These are phyloP conservation scores for Bryum argenteum DNA, from an alignment of 225 moss, liverwort and hornwort genomes.

Conservation along the genomic window DNA sequence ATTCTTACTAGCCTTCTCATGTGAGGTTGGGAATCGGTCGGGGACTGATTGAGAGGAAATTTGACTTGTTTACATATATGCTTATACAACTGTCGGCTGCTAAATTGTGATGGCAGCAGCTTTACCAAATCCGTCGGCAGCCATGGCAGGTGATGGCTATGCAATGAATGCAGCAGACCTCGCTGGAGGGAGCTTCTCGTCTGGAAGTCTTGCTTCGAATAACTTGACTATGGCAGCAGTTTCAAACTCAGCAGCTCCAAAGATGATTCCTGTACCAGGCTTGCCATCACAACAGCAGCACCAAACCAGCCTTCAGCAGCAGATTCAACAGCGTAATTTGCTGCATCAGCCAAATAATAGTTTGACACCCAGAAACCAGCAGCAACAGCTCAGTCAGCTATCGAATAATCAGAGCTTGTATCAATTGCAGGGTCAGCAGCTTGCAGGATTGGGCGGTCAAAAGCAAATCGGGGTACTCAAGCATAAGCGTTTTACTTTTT, in stretches of 20 bases:
- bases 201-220: constrained; percentile 54
- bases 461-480: constrained; percentile 54
- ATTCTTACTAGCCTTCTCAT: not conserved
- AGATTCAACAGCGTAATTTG: constrained; percentile 62
- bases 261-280: constrained; percentile 98
- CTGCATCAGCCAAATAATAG: constrained; percentile 49
- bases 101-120: constrained; percentile 46
- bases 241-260: constrained; percentile 65
- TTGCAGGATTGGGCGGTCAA: constrained; percentile 57
- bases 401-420: constrained; percentile 72
- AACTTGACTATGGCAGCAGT: constrained; percentile 58
- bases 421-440: constrained; percentile 64
- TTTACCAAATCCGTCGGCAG: constrained; percentile 60
- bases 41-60: not conserved
- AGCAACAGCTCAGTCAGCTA: constrained; percentile 56
- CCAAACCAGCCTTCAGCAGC: constrained; percentile 49
- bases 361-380: constrained; percentile 47
- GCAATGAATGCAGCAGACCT: constrained; percentile 98
- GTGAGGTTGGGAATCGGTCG: not conserved
- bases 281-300: constrained; percentile 74
- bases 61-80: constrained; percentile 1
- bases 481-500: constrained; percentile 7
- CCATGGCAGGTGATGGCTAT: constrained; percentile 79
- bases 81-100: constrained; percentile 31
- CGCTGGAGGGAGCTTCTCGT: constrained; percentile 75